These are phyloP conservation scores for Nicotiana paniculata DNA, from an alignment of 257 asterid genomes.

Conservation along the genomic window DNA sequence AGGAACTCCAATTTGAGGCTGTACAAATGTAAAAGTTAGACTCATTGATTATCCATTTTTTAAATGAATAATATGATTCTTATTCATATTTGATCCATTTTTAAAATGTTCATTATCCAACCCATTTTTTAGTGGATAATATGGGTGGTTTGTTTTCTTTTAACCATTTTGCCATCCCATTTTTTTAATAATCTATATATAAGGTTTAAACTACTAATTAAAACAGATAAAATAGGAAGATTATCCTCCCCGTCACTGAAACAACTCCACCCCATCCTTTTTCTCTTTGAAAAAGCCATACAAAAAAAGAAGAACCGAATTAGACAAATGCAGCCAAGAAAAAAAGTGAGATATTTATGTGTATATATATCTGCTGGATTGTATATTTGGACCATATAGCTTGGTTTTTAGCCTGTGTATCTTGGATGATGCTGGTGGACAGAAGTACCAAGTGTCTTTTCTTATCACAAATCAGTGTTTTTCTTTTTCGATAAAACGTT, in stretches of 20 bases:
- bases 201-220: no score
- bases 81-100: no score
- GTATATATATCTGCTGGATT: neutral
- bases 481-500: neutral
- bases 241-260: neutral
- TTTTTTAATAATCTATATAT: no score
- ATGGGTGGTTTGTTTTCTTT: no score
- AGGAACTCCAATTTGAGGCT: no score
- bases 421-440: neutral
- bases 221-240: no score
- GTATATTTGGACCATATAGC: neutral
- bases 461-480: neutral
- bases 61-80: no score
- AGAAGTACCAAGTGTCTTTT: neutral
- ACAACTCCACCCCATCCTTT: neutral
- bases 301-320: neutral
- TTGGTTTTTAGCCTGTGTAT: neutral
- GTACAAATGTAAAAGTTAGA: no score
- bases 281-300: neutral
- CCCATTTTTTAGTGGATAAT: no score
- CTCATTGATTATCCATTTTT: no score
- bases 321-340: neutral
- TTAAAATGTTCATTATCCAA: no score
- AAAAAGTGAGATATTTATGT: neutral
- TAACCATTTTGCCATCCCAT: no score